These are phyloP conservation scores for Xylaria castorea DNA, from an alignment of 495 filamentous ascomycete species.

Conservation along the genomic window DNA sequence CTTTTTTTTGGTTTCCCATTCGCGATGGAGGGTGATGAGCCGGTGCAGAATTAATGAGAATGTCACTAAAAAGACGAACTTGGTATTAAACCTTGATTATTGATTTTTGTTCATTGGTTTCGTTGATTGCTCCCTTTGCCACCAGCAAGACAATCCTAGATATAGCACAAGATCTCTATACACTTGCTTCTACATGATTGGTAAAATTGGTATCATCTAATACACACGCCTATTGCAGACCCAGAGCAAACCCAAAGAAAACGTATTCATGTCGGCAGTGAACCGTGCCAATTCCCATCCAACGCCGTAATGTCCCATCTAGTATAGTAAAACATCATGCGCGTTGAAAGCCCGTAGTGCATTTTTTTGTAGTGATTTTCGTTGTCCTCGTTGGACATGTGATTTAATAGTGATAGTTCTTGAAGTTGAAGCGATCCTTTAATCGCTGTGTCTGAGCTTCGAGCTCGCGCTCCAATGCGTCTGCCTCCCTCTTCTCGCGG, in stretches of 20 bases:
- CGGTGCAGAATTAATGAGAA: neutral
- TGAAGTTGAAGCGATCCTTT: conserved; percentile 32
- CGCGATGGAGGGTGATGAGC: neutral
- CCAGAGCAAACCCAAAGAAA: conserved; percentile 16
- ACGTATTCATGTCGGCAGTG: neutral
- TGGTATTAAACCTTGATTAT: neutral
- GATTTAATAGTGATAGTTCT: conserved; percentile 6
- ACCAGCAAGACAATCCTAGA: conserved; percentile 5
- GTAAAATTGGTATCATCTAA: conserved; percentile 28
- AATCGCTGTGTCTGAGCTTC: conserved; percentile 38
- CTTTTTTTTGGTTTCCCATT: conserved; percentile 1
- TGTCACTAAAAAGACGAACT: neutral
- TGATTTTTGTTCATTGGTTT: conserved; percentile 16
- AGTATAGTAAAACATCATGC: conserved; percentile 23
- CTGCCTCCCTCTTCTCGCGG: conserved; percentile 23
- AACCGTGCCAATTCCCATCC: conserved; percentile 10
- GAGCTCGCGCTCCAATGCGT: conserved; percentile 29
- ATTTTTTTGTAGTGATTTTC: neutral
- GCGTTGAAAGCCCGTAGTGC: neutral
- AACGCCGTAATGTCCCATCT: conserved; percentile 6
- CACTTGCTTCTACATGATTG: conserved; percentile 16
- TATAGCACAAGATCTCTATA: conserved; percentile 23
- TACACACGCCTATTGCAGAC: conserved; percentile 20
- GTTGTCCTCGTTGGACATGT: neutral
- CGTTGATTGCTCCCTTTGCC: conserved; percentile 7